Evolutionary conservation across 139 green algal species (phyloP), one percentile per base, ranked within the genome.

Genomic region (Pleodorina starrii): DNA sequence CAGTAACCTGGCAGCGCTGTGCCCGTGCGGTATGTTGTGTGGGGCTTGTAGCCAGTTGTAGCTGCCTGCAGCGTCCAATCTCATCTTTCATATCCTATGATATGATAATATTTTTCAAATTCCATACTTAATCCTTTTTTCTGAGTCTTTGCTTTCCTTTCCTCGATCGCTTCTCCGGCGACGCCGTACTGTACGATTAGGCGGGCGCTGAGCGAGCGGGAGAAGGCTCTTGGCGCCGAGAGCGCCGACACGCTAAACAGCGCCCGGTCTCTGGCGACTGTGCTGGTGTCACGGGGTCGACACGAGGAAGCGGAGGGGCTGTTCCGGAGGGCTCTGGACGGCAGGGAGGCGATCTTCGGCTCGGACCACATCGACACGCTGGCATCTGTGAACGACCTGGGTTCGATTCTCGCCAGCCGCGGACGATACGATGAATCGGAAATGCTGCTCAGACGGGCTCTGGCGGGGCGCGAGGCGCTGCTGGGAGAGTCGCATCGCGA

Each of bases 281-380:
- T 85, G 77, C 51, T 66, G 23, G 27, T 48, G 50, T 44, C 50
- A 16, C 48, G 50, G 4, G 46, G 76, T 1, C 42, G 44, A 6
- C 44, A 84, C 48, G 76, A 66, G 0, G 76, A 84, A 25, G 76
- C 76, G 76, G 76, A 84, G 76, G 6, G n/a, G n/a, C 27, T 84
- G 76, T 69, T 27, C 44, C n/a, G 76, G 46, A 19, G 73, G 43
- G 44, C 73, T 40, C 25, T 82, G 42, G 73, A 60, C 40, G 73
- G 43, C 27, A 32, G 42, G n/a, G 23, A 66, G 48, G 35, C 19
- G 29, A 46, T 69, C 9, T 10, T 84, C 16, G 76, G 76, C 25
- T 12, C 0, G 2, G 42, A 60, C 10, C 73, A 82, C 42, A 16
- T 23, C 21, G 73, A 82, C 16, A 82, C 73, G 10, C 44, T 82